Evolutionary conservation across 129 eudicot genomes (phyloP).

Genomic region (Centrapalus pauciflorus): DNA sequence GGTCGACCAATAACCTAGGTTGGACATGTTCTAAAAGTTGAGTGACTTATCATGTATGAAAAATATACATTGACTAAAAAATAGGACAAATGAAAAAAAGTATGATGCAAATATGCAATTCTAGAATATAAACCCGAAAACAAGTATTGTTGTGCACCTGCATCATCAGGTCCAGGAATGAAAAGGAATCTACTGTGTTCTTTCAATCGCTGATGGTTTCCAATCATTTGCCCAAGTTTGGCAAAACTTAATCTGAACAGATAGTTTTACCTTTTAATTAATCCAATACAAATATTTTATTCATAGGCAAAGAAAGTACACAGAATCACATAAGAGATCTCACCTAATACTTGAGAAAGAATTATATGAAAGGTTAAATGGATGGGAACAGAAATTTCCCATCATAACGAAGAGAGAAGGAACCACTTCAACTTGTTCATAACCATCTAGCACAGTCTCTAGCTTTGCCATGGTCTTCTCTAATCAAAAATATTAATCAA

Average conservation of each 20-base stretch:
- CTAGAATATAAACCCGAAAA: no score
- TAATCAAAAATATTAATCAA: constrained; percentile 22
- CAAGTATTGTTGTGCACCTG: constrained; percentile 39
- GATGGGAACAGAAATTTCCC: constrained; percentile 94
- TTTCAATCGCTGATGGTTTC: constrained; percentile 58
- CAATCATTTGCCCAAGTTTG: constrained; percentile 82
- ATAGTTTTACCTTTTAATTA: neutral
- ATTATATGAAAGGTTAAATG: constrained; percentile 69
- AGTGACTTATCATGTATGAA: no score
- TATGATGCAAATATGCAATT: no score
- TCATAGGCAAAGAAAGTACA: neutral
- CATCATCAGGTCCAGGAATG: constrained; percentile 94
- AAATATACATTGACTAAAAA: no score
- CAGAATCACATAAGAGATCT: constrained; percentile 9
- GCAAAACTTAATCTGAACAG: constrained; percentile 64
- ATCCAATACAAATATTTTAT: neutral
- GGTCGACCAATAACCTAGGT: no score
- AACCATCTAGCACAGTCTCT: constrained; percentile 70
- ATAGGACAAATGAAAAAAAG: no score
- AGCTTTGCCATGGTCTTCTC: constrained; percentile 84
- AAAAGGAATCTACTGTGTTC: constrained; percentile 81
- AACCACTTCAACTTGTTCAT: constrained; percentile 73
- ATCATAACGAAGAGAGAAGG: constrained; percentile 95
- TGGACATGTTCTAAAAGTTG: no score
- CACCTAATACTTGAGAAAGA: constrained; percentile 73